These are phyloP conservation scores for Wickerhamiella parazyma DNA, from an alignment of 805 yeast species.

Conservation along the genomic window DNA sequence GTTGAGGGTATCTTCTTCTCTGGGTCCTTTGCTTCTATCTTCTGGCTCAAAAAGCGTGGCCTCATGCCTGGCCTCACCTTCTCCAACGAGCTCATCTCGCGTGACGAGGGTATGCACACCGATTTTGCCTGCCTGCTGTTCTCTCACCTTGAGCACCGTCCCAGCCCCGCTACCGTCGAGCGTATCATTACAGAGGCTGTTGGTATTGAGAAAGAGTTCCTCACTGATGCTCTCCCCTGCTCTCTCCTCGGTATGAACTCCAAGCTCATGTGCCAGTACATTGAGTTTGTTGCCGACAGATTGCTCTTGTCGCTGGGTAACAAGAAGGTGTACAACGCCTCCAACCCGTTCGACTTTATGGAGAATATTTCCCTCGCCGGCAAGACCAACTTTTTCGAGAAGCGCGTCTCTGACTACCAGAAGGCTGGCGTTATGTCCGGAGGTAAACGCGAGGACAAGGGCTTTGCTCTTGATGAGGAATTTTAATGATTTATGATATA, in stretches of 20 bases:
- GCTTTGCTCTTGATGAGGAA: constrained; percentile 85
- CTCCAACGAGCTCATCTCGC: constrained; percentile 92
- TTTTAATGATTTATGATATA: constrained; percentile 37
- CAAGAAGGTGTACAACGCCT: constrained; percentile 70
- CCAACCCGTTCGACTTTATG: constrained; percentile 97
- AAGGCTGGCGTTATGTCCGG: constrained; percentile 98
- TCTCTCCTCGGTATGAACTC: constrained; percentile 91
- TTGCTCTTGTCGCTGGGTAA: constrained; percentile 82
- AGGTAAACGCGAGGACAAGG: constrained; percentile 39
- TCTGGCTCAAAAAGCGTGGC: constrained; percentile 98
- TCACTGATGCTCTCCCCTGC: constrained; percentile 90
- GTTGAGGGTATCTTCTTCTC: constrained; percentile 98
- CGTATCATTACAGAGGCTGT: constrained; percentile 92
- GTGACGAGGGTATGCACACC: constrained; percentile 98
- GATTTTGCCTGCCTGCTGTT: constrained; percentile 94
- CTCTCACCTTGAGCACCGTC: constrained; percentile 85
- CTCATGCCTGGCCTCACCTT: constrained; percentile 97
- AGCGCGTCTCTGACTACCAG: constrained; percentile 97
- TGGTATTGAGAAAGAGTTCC: constrained; percentile 81
- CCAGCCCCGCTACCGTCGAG: constrained; percentile 63
- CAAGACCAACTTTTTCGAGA: constrained; percentile 97
- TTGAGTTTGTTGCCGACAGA: constrained; percentile 95
- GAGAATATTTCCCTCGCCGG: constrained; percentile 97
- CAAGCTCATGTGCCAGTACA: constrained; percentile 91
- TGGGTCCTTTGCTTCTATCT: constrained; percentile 95